Evolutionary conservation across 495 filamentous ascomycete genomes (phyloP), one percentile per base, ranked within the genome.

Genomic region (Aspergillus haitiensis): DNA sequence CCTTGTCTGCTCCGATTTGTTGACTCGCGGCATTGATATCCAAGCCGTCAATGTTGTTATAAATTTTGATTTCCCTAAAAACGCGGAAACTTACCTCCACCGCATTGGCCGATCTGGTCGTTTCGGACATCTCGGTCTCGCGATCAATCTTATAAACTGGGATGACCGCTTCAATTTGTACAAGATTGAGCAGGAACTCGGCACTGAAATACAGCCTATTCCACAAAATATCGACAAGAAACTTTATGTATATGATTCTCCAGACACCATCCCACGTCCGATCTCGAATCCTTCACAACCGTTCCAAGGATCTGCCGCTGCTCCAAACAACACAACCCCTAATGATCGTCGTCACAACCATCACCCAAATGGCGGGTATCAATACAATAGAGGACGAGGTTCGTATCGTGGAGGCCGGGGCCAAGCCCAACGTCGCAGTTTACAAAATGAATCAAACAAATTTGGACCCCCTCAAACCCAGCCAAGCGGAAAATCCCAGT

Each of bases 21-120:
- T 99, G 35, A 99, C 94, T 58, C 93, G 94, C 69, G 94, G 94
- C 82, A 99, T 99, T 68, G 94, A 99, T 75, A 99, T 99, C 65
- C 94, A 99, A 78, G 94, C 95, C 16, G 94, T 99, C 64, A 99
- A 99, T 65, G 94, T 99, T 50, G 94, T 99, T 65, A 99, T 99
- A 82, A 99, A 99, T 75, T 99, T 99, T 66, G 94, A 99, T 70
- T 99, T 99, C 75, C 94, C 94, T 7, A 99, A 99, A 80, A 98
- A 99, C 67, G 95, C 94, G 21, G 94, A 99, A 74, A 99, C 94
- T 0, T 99, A 99, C 71, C 90, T 99, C 21, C 94, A 99, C 75
- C 92, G 94, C 61, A 98, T 99, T 72, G 94, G 94, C 74, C 89
- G 94, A 64, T 99, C 94, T 44, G 94, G 94, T 58, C 90, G 94